phyloP scores from a whole-genome alignment of 768 basidiomycete species.

The Paxillus rubicundulus region DNA sequence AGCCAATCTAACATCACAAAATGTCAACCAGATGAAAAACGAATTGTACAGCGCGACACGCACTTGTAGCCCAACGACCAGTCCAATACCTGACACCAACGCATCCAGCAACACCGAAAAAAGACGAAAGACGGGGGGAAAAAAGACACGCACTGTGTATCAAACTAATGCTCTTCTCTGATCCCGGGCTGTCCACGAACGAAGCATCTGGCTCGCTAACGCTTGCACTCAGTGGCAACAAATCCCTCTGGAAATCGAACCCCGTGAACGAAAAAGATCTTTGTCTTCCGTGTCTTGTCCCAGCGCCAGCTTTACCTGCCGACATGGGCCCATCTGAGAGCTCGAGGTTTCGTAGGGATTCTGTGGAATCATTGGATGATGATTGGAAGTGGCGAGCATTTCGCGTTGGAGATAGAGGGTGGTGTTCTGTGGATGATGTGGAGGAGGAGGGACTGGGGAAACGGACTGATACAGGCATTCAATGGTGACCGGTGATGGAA shows the following conservation, averaged over 20 bases:
- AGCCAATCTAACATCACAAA: constrained; percentile 61
- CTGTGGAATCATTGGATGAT: constrained; percentile 52
- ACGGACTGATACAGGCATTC: constrained; percentile 22
- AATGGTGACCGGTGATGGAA: not conserved
- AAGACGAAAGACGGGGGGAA: not conserved
- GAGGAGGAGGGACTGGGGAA: constrained; percentile 16
- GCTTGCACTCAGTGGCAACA: constrained; percentile 76
- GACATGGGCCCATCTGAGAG: constrained; percentile 59
- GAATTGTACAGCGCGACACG: not conserved
- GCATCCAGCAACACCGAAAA: constrained; percentile 5
- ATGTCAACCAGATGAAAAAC: constrained; percentile 2
- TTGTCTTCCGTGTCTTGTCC: constrained; percentile 25
- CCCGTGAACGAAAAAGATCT: constrained; percentile 71
- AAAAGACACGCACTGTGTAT: constrained; percentile 59
- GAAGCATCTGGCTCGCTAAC: constrained; percentile 64
- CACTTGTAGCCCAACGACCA: constrained; percentile 82
- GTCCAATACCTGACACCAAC: constrained; percentile 62
- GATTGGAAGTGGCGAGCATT: constrained; percentile 1
- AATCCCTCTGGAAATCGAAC: constrained; percentile 75
- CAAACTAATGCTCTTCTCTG: constrained; percentile 74
- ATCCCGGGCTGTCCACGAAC: constrained; percentile 48
- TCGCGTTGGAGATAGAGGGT: constrained; percentile 5
- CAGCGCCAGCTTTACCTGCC: not conserved
- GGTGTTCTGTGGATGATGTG: constrained; percentile 11
- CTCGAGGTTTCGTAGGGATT: constrained; percentile 78